Conservation (phyloP, 441 rosid species). For the Melastoma candidum region DNA sequence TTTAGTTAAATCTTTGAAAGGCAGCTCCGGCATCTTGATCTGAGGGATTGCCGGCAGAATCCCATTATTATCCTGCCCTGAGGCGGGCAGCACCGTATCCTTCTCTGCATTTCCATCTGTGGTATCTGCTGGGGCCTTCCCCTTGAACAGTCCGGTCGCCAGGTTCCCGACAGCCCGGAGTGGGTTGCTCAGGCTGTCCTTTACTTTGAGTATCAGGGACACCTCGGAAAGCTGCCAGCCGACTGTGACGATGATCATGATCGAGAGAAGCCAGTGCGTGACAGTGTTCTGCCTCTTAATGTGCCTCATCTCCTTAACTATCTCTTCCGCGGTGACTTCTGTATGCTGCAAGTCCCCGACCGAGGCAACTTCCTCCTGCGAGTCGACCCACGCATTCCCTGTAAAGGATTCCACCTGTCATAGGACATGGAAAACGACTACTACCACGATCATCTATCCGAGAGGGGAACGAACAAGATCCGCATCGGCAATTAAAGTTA, state of each 20-base stretch:
- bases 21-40: constrained; percentile 41
- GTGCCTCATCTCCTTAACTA: constrained; percentile 44
- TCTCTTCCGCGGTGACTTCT: constrained; percentile 24
- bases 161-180: constrained; percentile 40
- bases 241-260: constrained; percentile 52
- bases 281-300: constrained; percentile 59
- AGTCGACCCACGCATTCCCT: constrained; percentile 11
- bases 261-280: constrained; percentile 67
- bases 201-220: constrained; percentile 44
- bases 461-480: background rate
- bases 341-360: constrained; percentile 1
- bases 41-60: constrained; percentile 8
- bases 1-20: constrained; percentile 2
- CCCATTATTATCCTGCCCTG: constrained; percentile 1
- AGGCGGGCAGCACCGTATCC: background rate
- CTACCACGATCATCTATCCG: too few species aligned
- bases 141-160: constrained; percentile 27
- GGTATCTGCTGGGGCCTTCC: constrained; percentile 10
- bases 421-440: background rate
- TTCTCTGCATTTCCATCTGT: constrained; percentile 15
- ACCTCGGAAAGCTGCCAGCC: constrained; percentile 83
- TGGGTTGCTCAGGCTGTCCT: constrained; percentile 50
- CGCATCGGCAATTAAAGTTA: background rate
- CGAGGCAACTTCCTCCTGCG: constrained; percentile 5
- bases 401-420: constrained; percentile 34